phyloP scores from a whole-genome alignment of 75 land plant species.

The Selaginella moellendorffii region DNA sequence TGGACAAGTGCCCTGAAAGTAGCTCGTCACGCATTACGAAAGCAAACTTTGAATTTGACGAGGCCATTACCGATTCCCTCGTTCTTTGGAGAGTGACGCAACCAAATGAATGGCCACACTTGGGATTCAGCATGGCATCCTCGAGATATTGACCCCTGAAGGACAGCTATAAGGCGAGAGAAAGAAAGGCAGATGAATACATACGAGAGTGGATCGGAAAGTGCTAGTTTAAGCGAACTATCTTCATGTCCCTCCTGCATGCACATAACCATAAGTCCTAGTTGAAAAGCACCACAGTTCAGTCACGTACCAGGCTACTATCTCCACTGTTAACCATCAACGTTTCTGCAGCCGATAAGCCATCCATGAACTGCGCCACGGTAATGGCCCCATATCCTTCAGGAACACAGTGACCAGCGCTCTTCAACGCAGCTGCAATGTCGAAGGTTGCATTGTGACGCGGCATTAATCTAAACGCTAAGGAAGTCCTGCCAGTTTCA shows the following conservation, averaged over 20 bases:
- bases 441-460: conserved; percentile 45
- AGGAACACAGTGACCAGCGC: conserved; percentile 73
- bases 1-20: conserved; percentile 50
- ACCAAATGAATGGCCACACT: conserved; percentile 91
- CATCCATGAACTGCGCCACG: conserved; percentile 84
- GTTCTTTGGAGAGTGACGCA: conserved; percentile 66
- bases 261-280: no score
- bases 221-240: not conserved
- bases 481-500: conserved; percentile 41
- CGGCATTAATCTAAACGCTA: conserved; percentile 83
- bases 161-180: not conserved
- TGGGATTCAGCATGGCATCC: conserved; percentile 63
- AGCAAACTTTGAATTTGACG: not conserved
- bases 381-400: conserved; percentile 64
- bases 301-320: conserved; percentile 39
- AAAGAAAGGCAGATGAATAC: not conserved
- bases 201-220: not conserved
- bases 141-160: conserved; percentile 76
- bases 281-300: no score
- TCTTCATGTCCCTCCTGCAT: not conserved
- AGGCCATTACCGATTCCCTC: conserved; percentile 53
- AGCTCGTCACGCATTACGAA: conserved; percentile 2
- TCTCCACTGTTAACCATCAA: conserved; percentile 26
- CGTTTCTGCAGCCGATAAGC: conserved; percentile 37
- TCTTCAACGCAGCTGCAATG: conserved; percentile 41